phyloP scores from a whole-genome alignment of 2,329 filamentous ascomycete genomes.

The Paecilomyces sp. region DNA sequence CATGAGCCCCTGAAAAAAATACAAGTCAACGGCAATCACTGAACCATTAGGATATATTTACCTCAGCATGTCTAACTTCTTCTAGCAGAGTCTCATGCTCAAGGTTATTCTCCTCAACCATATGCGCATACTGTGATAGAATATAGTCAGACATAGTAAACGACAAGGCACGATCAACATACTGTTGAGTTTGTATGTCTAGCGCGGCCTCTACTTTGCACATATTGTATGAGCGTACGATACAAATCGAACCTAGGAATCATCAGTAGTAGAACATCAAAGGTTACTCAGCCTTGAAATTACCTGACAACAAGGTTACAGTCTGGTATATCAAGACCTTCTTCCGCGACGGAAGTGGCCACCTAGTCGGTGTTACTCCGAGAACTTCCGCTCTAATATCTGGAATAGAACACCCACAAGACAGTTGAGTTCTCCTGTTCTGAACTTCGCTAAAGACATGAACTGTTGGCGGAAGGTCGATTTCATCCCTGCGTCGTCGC shows the following conservation, averaged over 20 bases:
- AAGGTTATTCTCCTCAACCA: constrained; percentile 70
- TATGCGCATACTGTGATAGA: constrained; percentile 58
- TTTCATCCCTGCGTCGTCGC: constrained; percentile 50
- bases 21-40: neutral
- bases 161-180: constrained; percentile 3
- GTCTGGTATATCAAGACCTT: constrained; percentile 59
- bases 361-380: constrained; percentile 34
- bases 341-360: constrained; percentile 58
- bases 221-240: constrained; percentile 84
- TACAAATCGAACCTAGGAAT: constrained; percentile 72
- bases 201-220: constrained; percentile 86
- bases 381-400: neutral
- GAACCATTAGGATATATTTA: constrained; percentile 9
- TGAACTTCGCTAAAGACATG: constrained; percentile 59
- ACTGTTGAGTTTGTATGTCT: constrained; percentile 64
- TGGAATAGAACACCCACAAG: constrained; percentile 24
- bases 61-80: constrained; percentile 40
- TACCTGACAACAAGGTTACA: constrained; percentile 57
- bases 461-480: constrained; percentile 70
- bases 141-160: constrained; percentile 3
- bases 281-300: neutral
- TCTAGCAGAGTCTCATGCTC: constrained; percentile 55
- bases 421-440: constrained; percentile 53
- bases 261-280: neutral
- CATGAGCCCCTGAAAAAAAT: constrained; percentile 46